These are phyloP conservation scores for Botrytis porri DNA, from an alignment of 2,329 filamentous ascomycete genomes.

Conservation along the genomic window DNA sequence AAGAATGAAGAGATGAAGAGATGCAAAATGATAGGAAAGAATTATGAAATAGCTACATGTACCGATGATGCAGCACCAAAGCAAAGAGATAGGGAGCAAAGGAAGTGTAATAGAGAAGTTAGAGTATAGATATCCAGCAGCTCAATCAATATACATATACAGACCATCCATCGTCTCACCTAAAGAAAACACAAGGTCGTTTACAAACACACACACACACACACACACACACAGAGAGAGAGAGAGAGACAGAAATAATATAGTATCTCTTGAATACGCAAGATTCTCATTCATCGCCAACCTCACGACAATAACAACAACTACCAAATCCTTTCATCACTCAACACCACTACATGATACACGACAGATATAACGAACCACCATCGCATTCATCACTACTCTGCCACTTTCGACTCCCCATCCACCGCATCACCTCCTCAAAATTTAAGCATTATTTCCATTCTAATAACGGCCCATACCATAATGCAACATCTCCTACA, in stretches of 20 bases:
- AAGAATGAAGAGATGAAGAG: not conserved
- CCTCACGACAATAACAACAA: not conserved
- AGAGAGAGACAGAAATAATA: not conserved
- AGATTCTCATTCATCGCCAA: not conserved
- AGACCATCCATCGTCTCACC: not conserved
- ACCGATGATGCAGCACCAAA: not conserved
- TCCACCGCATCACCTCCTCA: not conserved
- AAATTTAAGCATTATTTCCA: constrained; percentile 18
- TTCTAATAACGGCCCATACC: not conserved
- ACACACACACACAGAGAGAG: not conserved
- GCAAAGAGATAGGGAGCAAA: not conserved
- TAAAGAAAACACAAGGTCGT: not conserved
- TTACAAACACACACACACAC: not conserved
- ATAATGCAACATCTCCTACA: not conserved
- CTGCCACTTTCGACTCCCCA: not conserved
- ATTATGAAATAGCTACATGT: not conserved
- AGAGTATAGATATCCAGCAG: not conserved
- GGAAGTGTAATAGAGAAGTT: not conserved
- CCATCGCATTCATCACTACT: not conserved
- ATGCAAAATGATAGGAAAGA: not conserved
- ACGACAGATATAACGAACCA: not conserved
- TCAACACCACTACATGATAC: not conserved
- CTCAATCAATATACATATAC: not conserved
- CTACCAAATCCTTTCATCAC: not conserved
- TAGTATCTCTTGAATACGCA: not conserved